Conservation (phyloP, 176 grass and related monocot species). For the Olyra latifolia region DNA sequence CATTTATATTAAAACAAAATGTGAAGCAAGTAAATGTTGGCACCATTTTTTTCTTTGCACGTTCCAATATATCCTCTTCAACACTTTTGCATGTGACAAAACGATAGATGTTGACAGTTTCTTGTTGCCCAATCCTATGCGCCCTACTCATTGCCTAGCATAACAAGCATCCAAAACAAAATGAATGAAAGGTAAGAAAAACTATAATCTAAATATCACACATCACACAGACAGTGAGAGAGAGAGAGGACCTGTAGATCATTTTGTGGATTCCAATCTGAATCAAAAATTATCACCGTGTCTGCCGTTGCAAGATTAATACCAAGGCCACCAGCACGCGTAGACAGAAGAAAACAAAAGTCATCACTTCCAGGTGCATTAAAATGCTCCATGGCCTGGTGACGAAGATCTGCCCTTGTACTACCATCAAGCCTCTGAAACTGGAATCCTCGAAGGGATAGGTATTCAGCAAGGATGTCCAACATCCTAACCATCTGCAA, state of each 20-base stretch:
- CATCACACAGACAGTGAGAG: neutral
- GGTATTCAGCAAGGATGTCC: slow-evolving; percentile 97
- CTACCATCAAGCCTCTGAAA: slow-evolving; percentile 99
- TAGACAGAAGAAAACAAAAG: slow-evolving; percentile 97
- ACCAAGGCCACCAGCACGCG: slow-evolving; percentile 96
- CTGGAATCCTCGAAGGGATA: slow-evolving; percentile 91
- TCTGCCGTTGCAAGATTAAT: slow-evolving; percentile 99
- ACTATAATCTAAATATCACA: neutral
- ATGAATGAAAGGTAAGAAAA: slow-evolving; percentile 19
- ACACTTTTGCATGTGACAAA: slow-evolving; percentile 99
- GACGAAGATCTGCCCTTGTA: slow-evolving; percentile 93
- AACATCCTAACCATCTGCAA: slow-evolving; percentile 99
- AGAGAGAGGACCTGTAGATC: slow-evolving; percentile 73
- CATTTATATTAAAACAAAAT: slow-evolving; percentile 12
- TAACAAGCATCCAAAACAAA: slow-evolving; percentile 9
- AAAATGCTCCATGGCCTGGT: slow-evolving; percentile 99
- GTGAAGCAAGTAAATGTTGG: neutral
- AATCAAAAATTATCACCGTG: slow-evolving; percentile 98
- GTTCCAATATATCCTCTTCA: slow-evolving; percentile 99
- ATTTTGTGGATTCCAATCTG: slow-evolving; percentile 99
- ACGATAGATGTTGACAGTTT: slow-evolving; percentile 97
- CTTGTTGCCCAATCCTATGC: slow-evolving; percentile 98
- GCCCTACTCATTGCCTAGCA: slow-evolving; percentile 98
- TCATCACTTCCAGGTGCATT: slow-evolving; percentile 98
- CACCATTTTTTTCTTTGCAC: slow-evolving; percentile 98